Evolutionary conservation across 441 rosid species (phyloP).

Genomic region (Corymbia citriodora): DNA sequence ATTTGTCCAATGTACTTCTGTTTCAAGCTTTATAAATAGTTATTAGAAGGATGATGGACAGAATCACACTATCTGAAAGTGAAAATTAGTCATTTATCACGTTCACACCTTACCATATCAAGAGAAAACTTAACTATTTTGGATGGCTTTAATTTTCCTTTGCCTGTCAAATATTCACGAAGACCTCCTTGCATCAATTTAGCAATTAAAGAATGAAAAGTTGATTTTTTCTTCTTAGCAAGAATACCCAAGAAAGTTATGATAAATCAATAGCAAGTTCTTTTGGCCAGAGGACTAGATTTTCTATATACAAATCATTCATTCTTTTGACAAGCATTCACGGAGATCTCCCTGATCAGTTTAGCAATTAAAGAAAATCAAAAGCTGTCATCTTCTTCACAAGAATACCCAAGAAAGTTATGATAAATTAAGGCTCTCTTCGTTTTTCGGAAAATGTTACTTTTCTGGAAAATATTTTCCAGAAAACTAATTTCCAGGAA

Average conservation of each 20-base stretch:
- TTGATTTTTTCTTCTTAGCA: neutral
- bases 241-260: neutral
- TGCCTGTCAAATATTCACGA: conserved; percentile 43
- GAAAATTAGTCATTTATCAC: neutral
- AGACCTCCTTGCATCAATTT: conserved; percentile 73
- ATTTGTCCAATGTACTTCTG: neutral
- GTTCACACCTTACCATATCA: conserved; percentile 82
- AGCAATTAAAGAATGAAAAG: neutral
- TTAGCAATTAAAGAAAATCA: too few relatives aligned
- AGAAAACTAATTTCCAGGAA: too few relatives aligned
- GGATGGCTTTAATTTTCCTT: conserved; percentile 48
- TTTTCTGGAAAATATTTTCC: too few relatives aligned
- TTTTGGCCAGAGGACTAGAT: neutral
- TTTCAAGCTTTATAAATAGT: neutral
- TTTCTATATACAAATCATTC: neutral
- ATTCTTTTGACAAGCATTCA: too few relatives aligned
- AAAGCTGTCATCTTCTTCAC: too few relatives aligned
- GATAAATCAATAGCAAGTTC: neutral
- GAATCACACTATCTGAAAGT: neutral
- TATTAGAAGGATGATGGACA: neutral
- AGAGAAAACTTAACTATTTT: conserved; percentile 69
- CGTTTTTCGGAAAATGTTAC: too few relatives aligned
- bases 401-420: neutral
- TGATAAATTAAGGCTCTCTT: neutral
- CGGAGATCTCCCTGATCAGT: too few relatives aligned